Conservation (phyloP, 768 basidiomycete species). For the Pleurotus djamor region DNA sequence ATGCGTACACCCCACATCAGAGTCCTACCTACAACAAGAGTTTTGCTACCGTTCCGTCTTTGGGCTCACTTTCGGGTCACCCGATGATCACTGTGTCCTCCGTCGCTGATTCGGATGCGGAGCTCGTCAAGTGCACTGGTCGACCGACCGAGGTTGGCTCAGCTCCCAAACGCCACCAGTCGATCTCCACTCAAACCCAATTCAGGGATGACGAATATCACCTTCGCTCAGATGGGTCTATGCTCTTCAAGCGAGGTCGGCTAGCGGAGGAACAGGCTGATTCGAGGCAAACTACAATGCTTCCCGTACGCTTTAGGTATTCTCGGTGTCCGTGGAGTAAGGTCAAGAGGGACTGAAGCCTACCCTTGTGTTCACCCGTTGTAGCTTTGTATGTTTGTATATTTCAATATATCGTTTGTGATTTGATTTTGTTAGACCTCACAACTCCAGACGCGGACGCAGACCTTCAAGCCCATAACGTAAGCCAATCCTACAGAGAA, state of each 20-base stretch:
- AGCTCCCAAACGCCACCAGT: background rate
- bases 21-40: background rate
- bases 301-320: background rate
- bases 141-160: background rate
- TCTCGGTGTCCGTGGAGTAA: background rate
- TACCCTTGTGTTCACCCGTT: too few relatives aligned
- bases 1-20: background rate
- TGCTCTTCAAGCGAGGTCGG: background rate
- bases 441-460: too few relatives aligned
- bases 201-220: background rate
- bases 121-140: background rate
- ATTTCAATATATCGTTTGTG: too few relatives aligned
- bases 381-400: too few relatives aligned
- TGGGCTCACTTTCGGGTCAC: background rate
- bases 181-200: background rate
- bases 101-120: background rate
- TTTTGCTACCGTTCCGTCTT: background rate
- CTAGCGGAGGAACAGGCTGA: background rate
- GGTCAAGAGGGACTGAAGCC: background rate
- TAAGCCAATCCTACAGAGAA: too few relatives aligned
- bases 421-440: too few relatives aligned
- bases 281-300: background rate
- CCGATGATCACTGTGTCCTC: background rate
- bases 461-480: too few relatives aligned
- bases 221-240: background rate